Conservation (phyloP, 2,329 filamentous ascomycete genomes). For the Aspergillus pseudoterreus region DNA sequence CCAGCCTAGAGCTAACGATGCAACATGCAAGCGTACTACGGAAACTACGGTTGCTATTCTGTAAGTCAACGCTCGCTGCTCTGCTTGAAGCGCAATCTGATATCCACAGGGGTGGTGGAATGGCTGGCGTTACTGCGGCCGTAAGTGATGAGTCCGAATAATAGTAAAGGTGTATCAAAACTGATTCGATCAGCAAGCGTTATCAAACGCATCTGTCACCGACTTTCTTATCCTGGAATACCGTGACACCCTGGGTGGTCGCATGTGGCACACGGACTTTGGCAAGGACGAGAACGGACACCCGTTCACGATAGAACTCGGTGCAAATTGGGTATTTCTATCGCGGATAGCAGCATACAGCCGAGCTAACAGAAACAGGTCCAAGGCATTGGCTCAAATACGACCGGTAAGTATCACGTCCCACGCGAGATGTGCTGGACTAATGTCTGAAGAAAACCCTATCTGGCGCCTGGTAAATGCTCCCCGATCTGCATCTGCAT, state of each 20-base stretch:
- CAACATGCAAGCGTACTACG: constrained; percentile 21
- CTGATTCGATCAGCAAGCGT: constrained; percentile 47
- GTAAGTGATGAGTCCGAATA: constrained; percentile 25
- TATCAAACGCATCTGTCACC: constrained; percentile 57
- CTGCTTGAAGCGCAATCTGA: constrained; percentile 1
- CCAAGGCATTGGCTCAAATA: constrained; percentile 37
- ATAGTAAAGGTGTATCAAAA: neutral
- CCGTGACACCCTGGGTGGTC: constrained; percentile 60
- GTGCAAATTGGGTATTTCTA: constrained; percentile 60
- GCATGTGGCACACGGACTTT: constrained; percentile 57
- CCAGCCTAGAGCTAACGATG: constrained; percentile 13
- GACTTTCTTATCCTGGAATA: constrained; percentile 67
- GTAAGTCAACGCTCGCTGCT: constrained; percentile 16
- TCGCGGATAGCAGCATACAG: neutral
- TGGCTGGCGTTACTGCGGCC: constrained; percentile 61
- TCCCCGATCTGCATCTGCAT: neutral
- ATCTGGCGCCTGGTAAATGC: constrained; percentile 50
- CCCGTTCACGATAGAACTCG: constrained; percentile 59
- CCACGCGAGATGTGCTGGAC: neutral
- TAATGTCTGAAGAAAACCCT: constrained; percentile 42
- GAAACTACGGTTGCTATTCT: constrained; percentile 33
- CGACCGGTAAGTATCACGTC: constrained; percentile 12
- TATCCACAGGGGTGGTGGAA: constrained; percentile 50
- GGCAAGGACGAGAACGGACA: constrained; percentile 50
- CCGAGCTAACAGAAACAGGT: constrained; percentile 23